Evolutionary conservation across 495 filamentous ascomycete species (phyloP).

Genomic region (Jackrogersella minutella): DNA sequence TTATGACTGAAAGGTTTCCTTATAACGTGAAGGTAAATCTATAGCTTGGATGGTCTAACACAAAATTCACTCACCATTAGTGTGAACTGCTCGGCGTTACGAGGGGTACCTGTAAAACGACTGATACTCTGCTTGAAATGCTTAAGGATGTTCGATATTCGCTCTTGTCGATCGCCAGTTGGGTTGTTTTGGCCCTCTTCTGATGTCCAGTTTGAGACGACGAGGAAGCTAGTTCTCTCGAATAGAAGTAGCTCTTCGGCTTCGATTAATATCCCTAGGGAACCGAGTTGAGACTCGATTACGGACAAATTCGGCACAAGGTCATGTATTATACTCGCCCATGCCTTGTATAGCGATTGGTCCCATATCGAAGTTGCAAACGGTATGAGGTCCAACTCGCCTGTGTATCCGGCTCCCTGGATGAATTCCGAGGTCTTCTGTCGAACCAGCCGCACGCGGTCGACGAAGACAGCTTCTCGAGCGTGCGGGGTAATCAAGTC

Average conservation of each 20-base stretch:
- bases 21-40: background rate
- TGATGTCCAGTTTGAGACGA: slow-evolving; percentile 84
- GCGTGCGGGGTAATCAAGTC: slow-evolving; percentile 87
- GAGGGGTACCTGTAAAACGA: slow-evolving; percentile 59
- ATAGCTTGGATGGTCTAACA: slow-evolving; percentile 4
- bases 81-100: slow-evolving; percentile 64
- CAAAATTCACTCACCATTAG: slow-evolving; percentile 49
- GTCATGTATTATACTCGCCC: slow-evolving; percentile 96
- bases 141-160: slow-evolving; percentile 95
- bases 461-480: slow-evolving; percentile 81
- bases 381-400: slow-evolving; percentile 65
- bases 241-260: slow-evolving; percentile 96
- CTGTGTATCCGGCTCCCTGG: slow-evolving; percentile 46
- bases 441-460: slow-evolving; percentile 75
- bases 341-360: slow-evolving; percentile 96
- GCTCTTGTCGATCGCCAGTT: slow-evolving; percentile 89
- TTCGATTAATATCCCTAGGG: slow-evolving; percentile 81
- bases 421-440: slow-evolving; percentile 76
- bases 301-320: slow-evolving; percentile 91
- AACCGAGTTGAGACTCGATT: slow-evolving; percentile 82
- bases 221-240: slow-evolving; percentile 93
- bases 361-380: slow-evolving; percentile 99
- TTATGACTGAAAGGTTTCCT: slow-evolving; percentile 30
- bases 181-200: slow-evolving; percentile 79
- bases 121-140: slow-evolving; percentile 84